Base-by-base conservation (phyloP, 805 yeast genomes). In the Nakazawaea wickerhamii region DNA sequence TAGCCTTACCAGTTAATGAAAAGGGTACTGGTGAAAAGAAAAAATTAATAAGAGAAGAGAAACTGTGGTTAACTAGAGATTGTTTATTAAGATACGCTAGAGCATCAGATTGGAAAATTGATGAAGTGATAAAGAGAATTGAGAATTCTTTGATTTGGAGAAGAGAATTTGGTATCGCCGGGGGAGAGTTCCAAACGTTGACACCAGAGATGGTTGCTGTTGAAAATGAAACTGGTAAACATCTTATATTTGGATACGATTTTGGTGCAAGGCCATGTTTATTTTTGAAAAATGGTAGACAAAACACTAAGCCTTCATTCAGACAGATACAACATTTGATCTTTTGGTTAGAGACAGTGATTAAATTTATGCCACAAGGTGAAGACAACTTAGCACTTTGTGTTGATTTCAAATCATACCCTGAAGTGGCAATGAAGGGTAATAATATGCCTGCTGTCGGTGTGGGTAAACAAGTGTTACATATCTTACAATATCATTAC, bases 271-370 rank as follows among this genome's bases (percentile, higher is more conserved):
- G 99, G 58, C 98, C 99, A 4, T 91, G 97, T 55, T 66, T 93
- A 27, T 91, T 91, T 60, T 71, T 93, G 59, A 84, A 86, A 60
- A 95, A 96, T 0, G 98, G 98, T 11, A 77, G 95, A 58, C 99
- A 93, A 64, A 93, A 93, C 65, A 93, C 99, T 13, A 86, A 87
- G 56, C 79, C 93, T 3, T 78, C 93, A 1, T 83, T 79, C 48
- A 75, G 91, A 53, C 99, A 93, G 59, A 96, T 93, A n/a, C 95
- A 93, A 63, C 96, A 89, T 59, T 69, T 93, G 59, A 98, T 93
- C 5, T 91, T 72, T 66, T 84, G 84, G 89, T 71, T 93, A 41
- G 99, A 93, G 63, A 73, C 90, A 46, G 95, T 85, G 33, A 90
- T 91, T 44, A 95, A 89, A 61, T 86, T 77, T 61, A 91, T 93